These are phyloP conservation scores for Trichophyton schoenleinii DNA, from an alignment of 2,329 filamentous ascomycete genomes.

Conservation along the genomic window DNA sequence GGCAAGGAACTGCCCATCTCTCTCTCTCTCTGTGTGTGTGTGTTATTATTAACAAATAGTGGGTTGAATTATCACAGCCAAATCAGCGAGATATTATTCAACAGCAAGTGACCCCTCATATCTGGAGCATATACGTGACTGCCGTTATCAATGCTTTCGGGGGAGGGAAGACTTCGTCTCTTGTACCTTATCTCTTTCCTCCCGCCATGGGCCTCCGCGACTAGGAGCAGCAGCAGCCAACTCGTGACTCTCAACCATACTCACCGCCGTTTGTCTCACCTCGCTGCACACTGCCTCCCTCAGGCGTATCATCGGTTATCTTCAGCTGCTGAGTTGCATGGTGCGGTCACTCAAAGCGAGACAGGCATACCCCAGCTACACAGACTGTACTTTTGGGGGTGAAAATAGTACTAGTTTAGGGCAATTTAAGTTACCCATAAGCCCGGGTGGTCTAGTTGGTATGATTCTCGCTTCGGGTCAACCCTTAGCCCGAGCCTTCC, in stretches of 20 bases:
- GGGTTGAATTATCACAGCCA: background rate
- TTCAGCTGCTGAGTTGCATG: background rate
- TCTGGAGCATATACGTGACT: too few species aligned
- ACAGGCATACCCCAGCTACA: too few species aligned
- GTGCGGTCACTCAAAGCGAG: too few species aligned
- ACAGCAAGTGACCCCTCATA: too few species aligned
- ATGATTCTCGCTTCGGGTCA: conserved; percentile 12
- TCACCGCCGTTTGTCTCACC: background rate
- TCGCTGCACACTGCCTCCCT: background rate
- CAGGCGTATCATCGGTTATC: background rate
- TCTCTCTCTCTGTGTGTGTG: background rate
- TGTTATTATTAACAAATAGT: background rate
- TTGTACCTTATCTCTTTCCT: background rate
- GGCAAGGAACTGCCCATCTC: background rate
- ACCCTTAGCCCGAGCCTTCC: conserved; percentile 8
- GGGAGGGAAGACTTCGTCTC: too few species aligned
- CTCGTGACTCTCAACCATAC: background rate
- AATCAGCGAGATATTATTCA: background rate
- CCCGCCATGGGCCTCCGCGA: background rate
- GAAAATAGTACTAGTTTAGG: background rate
- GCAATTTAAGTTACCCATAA: conserved; percentile 1
- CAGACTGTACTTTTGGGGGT: background rate
- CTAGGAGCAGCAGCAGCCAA: background rate
- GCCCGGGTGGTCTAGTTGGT: conserved; percentile 13
- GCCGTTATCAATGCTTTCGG: too few species aligned